Base-by-base conservation (phyloP, 306 rosid species). In the Albizia julibrissin region DNA sequence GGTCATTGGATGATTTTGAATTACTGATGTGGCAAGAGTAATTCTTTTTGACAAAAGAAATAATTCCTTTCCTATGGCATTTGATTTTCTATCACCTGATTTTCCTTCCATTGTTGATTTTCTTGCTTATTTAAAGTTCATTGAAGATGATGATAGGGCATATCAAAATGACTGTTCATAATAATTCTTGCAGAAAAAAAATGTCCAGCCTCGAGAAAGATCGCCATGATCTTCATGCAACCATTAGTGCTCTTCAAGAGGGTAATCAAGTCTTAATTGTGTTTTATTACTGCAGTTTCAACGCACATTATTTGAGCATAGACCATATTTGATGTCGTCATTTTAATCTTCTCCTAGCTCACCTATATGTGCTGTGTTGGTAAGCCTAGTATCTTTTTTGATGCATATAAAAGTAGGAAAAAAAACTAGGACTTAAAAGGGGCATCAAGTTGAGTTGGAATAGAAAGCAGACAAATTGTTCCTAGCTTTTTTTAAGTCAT, bases 181-280 rank as follows among this genome's bases (percentile, higher is more conserved):
- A 61, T 79, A 78, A 77, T 74, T 69, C 64, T 82, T 90, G 87
- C 94, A 96, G 98, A 86, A 93, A 92, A 87, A 92, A 85, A 88
- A 77, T 96, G 82, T 88, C 92, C 64, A 96, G 92, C 93, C 81
- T 92, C 68, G 97, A 93, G 82, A 96, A 87, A 87, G 99, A 93
- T 19, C 94, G 94, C 74, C 87, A 74, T 27, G 98, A 96, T 88
- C 85, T 96, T 91, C 91, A 90, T 76, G 92, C 97, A 84, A 93
- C 98, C 37, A 88, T 96, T 9, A 86, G 80, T 73, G 97, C 97
- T 81, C 98, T 96, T 82, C 97, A 92, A 86, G 98, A 96, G 83
- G 99, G 97, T 96, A 85, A 86, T 59, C 16, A n/a, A 79, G 76
- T 52, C 46, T 79, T 40, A 64, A 67, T 69, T 85, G 58, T 74